Percentiles rank a stretch among this genome's conserved stretches.
Evolutionary conservation across 495 filamentous ascomycete species (phyloP).

Genomic region (Achaetomiella virescens): DNA sequence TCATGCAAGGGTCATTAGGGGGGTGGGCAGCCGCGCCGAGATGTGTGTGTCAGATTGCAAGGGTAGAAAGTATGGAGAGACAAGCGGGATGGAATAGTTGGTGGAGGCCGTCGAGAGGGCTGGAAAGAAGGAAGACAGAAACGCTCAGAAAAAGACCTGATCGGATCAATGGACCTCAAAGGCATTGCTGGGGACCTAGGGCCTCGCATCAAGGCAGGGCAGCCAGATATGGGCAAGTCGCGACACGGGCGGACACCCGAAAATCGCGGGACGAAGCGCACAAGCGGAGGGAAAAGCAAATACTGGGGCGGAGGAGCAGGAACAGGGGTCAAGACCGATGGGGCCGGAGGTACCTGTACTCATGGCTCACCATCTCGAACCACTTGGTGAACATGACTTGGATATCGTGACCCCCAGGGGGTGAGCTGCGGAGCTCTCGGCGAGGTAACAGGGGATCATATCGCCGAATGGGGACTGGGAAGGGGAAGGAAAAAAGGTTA

Average conservation of each 20-base stretch:
- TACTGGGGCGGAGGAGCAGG: constrained; percentile 8
- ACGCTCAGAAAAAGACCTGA: neutral
- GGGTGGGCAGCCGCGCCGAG: constrained; percentile 17
- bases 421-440: constrained; percentile 6
- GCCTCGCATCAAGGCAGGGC: neutral
- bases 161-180: neutral
- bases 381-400: neutral
- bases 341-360: constrained; percentile 14
- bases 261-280: constrained; percentile 11
- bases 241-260: neutral
- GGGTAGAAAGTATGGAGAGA: constrained; percentile 14
- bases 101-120: neutral
- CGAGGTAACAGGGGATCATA: constrained; percentile 1
- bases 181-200: neutral
- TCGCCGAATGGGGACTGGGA: constrained; percentile 18
- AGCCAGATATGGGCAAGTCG: neutral
- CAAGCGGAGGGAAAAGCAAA: constrained; percentile 17
- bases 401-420: constrained; percentile 1
- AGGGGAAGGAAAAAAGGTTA: constrained; percentile 3
- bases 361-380: neutral
- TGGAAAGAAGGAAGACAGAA: neutral
- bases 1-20: constrained; percentile 32
- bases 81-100: neutral
- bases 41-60: constrained; percentile 20
- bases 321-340: constrained; percentile 7